Base-by-base conservation (phyloP, 768 basidiomycete species). In the Leccinum sublutescens region DNA sequence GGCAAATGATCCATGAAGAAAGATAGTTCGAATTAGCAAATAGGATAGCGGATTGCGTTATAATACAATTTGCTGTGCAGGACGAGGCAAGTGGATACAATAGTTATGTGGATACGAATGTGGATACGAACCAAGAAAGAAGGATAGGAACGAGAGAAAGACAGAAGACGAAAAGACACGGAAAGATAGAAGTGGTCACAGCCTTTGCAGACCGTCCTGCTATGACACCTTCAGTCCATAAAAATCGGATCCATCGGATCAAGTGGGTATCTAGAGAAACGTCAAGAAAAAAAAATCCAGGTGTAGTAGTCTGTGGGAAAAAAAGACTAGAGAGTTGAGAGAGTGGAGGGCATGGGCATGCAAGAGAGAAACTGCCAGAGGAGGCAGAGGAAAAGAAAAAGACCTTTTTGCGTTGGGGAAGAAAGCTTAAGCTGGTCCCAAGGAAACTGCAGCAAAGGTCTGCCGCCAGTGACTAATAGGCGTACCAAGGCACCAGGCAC, bases 11-110 rank as follows among this genome's bases (percentile, higher is more conserved):
- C 45, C 45, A 48, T 14, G 48, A 49, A 43, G 40, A 19, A 19
- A 19, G n/a, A 43, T 43, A 5, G 38, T 33, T 38, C 2, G 38
- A 10, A 57, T 66, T 52, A 59, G 52, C 50, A 59, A 52, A 55
- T 69, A 12, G 19, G 56, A 67, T 64, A 65, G 51, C 59, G 51
- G 36, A 51, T 43, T 70, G 57, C 27, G 52, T 59, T 66, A 56
- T 57, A 51, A 67, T 67, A 68, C 68, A 68, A 59, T 51, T 31
- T 57, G 56, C 36, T 47, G 57, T 60, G 68, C 49, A 17, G 31
- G 19, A 34, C 34, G 34, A 55, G 52, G 54, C 56, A 57, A 40
- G 55, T 57, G 54, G 52, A 61, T 70, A 68, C 67, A 70, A 45
- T 58, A 52, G 56, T 62, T 51, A 57, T 56, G 51, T 33, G 49